Base-by-base conservation (phyloP, 805 yeast species). In the Diddensiella transvaalensis region DNA sequence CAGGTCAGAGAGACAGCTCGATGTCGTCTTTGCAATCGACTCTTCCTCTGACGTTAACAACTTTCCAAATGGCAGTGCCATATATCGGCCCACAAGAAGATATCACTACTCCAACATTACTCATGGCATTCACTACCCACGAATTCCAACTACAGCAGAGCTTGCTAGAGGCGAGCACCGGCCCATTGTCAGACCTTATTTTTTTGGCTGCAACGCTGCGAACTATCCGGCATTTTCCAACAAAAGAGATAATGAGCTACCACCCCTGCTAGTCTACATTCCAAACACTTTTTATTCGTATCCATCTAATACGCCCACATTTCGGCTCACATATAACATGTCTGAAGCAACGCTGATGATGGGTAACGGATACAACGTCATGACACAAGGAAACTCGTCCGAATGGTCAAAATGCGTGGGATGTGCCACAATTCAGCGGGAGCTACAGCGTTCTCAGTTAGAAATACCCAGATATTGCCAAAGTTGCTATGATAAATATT, bases 361-460 rank as follows among this genome's bases (percentile, higher is more conserved):
- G 49, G 67, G 73, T 58, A 88, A 88, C 63, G 96, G 96, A 11
- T 86, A 80, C 64, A 89, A 86, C 60, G 76, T 80, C 10, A 76
- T 86, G 19, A 73, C 91, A 1, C 76, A 85, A 61, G 74, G 75
- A 51, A 87, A 87, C 62, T 69, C 79, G 29, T 82, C 95, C 5
- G 79, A 83, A 37, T 87, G 87, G 82, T 70, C 78, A 33, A 74
- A 80, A 4, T 88, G 96, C 70, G 74, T 88, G 42, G 87, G 86
- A 2, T 88, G 96, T 73, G 96, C 96, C 3, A 78, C 87, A 42
- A 71, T 88, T 48, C 82, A 87, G 64, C 80, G 96, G 64, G 78
- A 82, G 42, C 83, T 85, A 66, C 93, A 87, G 70, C 76, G 89
- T 62, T 67, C 72, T 35, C 79, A 80, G 26, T 66, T 73, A 21